Conservation (phyloP, 2,329 filamentous ascomycete species). For the Lachnellula arida region DNA sequence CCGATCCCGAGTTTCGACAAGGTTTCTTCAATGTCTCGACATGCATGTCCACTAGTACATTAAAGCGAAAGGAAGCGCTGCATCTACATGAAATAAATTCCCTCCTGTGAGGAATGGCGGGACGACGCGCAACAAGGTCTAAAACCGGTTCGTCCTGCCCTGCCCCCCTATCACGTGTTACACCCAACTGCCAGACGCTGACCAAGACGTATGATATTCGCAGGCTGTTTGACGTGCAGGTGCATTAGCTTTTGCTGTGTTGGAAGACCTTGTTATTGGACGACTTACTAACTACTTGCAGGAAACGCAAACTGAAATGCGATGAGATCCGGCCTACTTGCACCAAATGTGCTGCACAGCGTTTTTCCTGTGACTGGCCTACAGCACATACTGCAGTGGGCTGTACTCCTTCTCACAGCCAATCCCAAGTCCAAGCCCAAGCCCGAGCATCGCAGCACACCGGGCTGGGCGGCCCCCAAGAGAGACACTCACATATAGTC, state of each 20-base stretch:
- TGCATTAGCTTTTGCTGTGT: not conserved
- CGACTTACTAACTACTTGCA: not conserved
- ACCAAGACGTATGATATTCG: not conserved
- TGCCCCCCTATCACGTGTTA: too few relatives aligned
- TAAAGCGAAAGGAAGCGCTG: too few relatives aligned
- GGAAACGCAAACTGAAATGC: not conserved
- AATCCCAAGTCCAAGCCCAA: not conserved
- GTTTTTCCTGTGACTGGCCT: not conserved
- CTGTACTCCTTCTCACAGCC: too few relatives aligned
- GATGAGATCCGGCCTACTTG: not conserved
- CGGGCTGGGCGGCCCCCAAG: not conserved
- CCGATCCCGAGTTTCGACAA: too few relatives aligned
- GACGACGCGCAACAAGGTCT: too few relatives aligned
- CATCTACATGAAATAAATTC: too few relatives aligned
- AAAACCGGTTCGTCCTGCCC: too few relatives aligned
- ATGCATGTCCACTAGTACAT: too few relatives aligned
- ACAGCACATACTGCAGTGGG: not conserved
- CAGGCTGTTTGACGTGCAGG: not conserved
- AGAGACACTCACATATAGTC: not conserved
- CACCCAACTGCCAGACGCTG: too few relatives aligned
- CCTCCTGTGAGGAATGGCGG: too few relatives aligned
- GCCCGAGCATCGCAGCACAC: not conserved
- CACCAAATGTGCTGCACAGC: not conserved
- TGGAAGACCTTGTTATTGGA: not conserved
- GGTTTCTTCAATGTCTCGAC: too few relatives aligned